Base-by-base conservation (phyloP, 345 rosid genomes). In the Pugionium cornutum region DNA sequence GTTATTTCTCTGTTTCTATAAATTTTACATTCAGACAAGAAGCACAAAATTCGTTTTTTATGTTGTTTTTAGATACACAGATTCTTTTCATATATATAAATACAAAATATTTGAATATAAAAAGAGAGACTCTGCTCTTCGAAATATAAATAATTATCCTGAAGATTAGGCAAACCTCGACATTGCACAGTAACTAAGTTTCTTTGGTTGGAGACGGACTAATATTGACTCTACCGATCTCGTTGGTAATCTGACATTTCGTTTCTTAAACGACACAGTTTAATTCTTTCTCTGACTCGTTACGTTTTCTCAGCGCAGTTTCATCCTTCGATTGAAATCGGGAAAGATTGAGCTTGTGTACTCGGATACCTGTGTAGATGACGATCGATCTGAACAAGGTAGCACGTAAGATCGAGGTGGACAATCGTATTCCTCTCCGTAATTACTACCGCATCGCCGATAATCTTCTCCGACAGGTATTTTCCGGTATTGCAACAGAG, bases 391-490 rank as follows among this genome's bases (percentile, higher is more conserved):
- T 89, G 55, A 74, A 76, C 45, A 74, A 77, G 31, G 66, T 82
- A 3, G 83, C 92, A 18, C 87, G 84, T 27, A 82, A 76, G 65
- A 79, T 92, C 56, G 89, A 87, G 64, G 96, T 89, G 46, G 96
- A 92, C 78, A 81, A 80, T 82, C 86, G 87, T 77, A 87, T 87
- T 34, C 82, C 91, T 71, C 91, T 92, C 67, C 85, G 83, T 30
- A 74, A 83, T 64, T 88, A 89, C 74, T 85, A 88, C 48, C 80
- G 97, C 54, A 92, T 86, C 77, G 97, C 97, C 67, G 96, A 92
- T 78, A 85, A 86, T 78, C 94, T 92, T 60, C 94, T 89, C 70
- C 80, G 86, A 18, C 97, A 89, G 98, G 98, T 85, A 34, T 28
- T 44, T 30, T 56, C 25, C 35, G 32, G 63, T 49, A 5, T 50